phyloP scores from a whole-genome alignment of 2,329 filamentous ascomycete genomes.

The Madurella mycetomatis region DNA sequence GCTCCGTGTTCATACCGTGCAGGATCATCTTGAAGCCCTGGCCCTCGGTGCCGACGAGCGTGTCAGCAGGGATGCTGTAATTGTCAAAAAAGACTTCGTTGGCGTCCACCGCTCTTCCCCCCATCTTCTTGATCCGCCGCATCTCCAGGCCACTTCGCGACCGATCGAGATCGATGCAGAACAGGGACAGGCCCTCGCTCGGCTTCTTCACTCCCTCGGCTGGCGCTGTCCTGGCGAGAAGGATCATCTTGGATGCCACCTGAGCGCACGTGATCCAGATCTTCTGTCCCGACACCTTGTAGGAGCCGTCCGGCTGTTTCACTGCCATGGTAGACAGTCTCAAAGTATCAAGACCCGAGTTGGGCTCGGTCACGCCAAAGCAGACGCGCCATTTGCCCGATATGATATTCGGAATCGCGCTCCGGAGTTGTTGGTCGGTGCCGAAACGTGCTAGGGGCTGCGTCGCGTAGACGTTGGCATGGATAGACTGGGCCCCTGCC shows the following conservation, averaged over 20 bases:
- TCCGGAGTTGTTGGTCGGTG: slow-evolving; percentile 56
- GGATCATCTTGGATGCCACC: slow-evolving; percentile 76
- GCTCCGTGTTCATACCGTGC: slow-evolving; percentile 75
- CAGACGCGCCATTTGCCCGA: slow-evolving; percentile 67
- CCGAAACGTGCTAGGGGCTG: slow-evolving; percentile 72
- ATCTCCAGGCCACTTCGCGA: slow-evolving; percentile 57
- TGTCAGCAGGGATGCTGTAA: slow-evolving; percentile 60
- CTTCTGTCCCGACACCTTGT: slow-evolving; percentile 71
- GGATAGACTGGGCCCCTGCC: slow-evolving; percentile 61
- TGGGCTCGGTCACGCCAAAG: slow-evolving; percentile 79
- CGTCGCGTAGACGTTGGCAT: slow-evolving; percentile 69
- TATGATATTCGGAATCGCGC: slow-evolving; percentile 66
- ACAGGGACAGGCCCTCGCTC: slow-evolving; percentile 72
- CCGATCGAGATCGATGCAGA: slow-evolving; percentile 73
- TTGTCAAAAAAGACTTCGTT: slow-evolving; percentile 87
- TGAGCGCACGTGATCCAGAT: slow-evolving; percentile 88
- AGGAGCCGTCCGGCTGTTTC: slow-evolving; percentile 51
- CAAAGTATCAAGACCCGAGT: slow-evolving; percentile 74
- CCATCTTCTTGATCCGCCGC: slow-evolving; percentile 78
- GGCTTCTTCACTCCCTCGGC: slow-evolving; percentile 63
- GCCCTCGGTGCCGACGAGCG: slow-evolving; percentile 67
- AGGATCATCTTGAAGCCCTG: slow-evolving; percentile 76
- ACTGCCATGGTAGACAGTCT: slow-evolving; percentile 62
- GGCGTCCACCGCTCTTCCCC: slow-evolving; percentile 73
- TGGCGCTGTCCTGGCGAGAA: slow-evolving; percentile 71